A percentile compares a stretch with the other conserved stretches of the same genome.
Evolutionary conservation across 345 rosid genomes (phyloP).

Genomic region (Salix arbutifolia): DNA sequence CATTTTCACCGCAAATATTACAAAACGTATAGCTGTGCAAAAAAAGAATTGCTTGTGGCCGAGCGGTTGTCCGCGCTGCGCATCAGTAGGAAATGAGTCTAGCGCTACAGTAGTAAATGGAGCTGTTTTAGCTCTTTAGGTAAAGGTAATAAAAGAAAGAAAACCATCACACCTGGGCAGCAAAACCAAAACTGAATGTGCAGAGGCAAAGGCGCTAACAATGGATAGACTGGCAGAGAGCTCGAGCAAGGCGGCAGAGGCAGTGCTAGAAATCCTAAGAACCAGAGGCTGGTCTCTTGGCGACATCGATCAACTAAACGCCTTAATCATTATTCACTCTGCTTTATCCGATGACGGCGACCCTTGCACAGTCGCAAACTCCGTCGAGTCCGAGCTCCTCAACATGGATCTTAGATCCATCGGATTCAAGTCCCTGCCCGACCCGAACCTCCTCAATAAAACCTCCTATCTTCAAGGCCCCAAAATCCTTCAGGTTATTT

Average conservation of each 20-base stretch:
- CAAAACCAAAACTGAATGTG: too few relatives aligned
- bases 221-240: slow-evolving; percentile 24
- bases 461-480: slow-evolving; percentile 63
- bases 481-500: slow-evolving; percentile 66
- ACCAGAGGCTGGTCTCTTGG: slow-evolving; percentile 70
- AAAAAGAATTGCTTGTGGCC: too few relatives aligned
- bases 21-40: too few relatives aligned
- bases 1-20: too few relatives aligned
- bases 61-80: too few relatives aligned
- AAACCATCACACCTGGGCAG: too few relatives aligned
- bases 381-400: slow-evolving; percentile 67
- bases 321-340: slow-evolving; percentile 34
- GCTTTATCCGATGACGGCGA: slow-evolving; percentile 45
- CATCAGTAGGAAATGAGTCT: too few relatives aligned
- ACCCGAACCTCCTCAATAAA: slow-evolving; percentile 39
- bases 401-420: slow-evolving; percentile 63
- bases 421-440: slow-evolving; percentile 68
- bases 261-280: slow-evolving; percentile 47
- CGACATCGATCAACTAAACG: slow-evolving; percentile 39
- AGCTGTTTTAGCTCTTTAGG: too few relatives aligned
- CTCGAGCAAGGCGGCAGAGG: slow-evolving; percentile 10
- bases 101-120: too few relatives aligned
- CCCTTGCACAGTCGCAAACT: slow-evolving; percentile 39
- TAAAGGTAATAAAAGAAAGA: too few relatives aligned
- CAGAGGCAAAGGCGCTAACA: not conserved